Evolutionary conservation across 176 grass and related monocot species (phyloP).

Genomic region (Hordeum marinum): DNA sequence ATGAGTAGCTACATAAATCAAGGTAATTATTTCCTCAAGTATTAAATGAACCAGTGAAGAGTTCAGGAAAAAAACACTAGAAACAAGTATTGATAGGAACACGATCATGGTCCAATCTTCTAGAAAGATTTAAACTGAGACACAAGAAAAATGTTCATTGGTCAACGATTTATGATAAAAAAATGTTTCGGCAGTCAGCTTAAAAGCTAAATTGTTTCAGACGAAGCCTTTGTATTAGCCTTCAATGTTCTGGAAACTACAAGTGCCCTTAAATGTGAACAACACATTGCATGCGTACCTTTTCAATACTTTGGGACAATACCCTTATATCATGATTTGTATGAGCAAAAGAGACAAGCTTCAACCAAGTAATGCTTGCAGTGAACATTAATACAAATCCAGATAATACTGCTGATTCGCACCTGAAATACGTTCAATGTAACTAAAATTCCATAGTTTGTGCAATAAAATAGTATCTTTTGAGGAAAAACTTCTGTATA

Average conservation of each 20-base stretch:
- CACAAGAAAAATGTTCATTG: background rate
- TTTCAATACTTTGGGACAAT: slow-evolving; percentile 61
- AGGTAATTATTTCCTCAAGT: background rate
- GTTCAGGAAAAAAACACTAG: background rate
- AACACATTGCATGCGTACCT: slow-evolving; percentile 39
- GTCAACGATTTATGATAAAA: background rate
- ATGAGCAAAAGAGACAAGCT: slow-evolving; percentile 95
- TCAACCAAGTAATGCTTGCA: slow-evolving; percentile 87
- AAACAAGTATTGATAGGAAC: background rate
- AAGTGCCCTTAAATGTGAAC: background rate
- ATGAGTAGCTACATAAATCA: slow-evolving; percentile 6
- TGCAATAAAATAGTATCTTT: slow-evolving; percentile 1
- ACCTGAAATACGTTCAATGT: slow-evolving; percentile 52
- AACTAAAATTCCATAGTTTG: slow-evolving; percentile 14
- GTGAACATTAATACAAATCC: slow-evolving; percentile 84
- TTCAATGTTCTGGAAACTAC: background rate
- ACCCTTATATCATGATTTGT: slow-evolving; percentile 94
- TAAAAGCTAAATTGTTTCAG: background rate
- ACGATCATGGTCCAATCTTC: background rate
- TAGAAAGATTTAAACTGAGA: background rate
- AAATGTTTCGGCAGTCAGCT: background rate
- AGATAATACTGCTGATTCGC: slow-evolving; percentile 83
- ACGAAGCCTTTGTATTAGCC: background rate
- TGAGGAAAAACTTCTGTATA: background rate
- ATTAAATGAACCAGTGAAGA: background rate